A percentile compares a stretch with the other conserved stretches of the same genome.
These are phyloP conservation scores for Lasiosphaeriaceae sp. DNA, from an alignment of 495 filamentous ascomycete species.

Conservation along the genomic window DNA sequence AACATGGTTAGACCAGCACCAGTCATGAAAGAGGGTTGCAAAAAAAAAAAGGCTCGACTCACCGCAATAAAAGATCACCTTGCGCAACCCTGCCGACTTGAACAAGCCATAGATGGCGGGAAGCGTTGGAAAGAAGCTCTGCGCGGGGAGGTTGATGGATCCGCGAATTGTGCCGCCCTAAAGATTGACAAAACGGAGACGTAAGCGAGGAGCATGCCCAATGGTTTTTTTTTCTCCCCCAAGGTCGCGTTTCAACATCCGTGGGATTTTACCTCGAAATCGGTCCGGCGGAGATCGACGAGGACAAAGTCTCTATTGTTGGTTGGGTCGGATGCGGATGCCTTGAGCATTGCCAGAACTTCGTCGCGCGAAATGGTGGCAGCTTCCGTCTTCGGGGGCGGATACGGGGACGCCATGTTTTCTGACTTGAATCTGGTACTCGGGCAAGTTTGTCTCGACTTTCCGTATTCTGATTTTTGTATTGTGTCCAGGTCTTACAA, in stretches of 20 bases:
- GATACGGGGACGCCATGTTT: slow-evolving; percentile 10
- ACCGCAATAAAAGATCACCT: slow-evolving; percentile 70
- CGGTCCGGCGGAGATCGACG: slow-evolving; percentile 59
- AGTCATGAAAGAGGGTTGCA: no score
- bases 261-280: slow-evolving; percentile 51
- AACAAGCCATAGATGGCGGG: slow-evolving; percentile 55
- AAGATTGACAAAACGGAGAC: not conserved
- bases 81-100: slow-evolving; percentile 41
- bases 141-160: slow-evolving; percentile 69
- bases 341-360: slow-evolving; percentile 23
- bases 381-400: slow-evolving; percentile 17
- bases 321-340: slow-evolving; percentile 15
- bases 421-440: no score
- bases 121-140: slow-evolving; percentile 57
- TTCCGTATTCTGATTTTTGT: no score
- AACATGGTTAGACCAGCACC: not conserved
- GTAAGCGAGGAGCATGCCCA: not conserved
- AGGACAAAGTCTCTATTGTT: slow-evolving; percentile 52
- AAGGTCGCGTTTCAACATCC: not conserved
- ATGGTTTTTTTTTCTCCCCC: no score
- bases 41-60: not conserved
- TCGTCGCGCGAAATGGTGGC: slow-evolving; percentile 26
- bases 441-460: no score
- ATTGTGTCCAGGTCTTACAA: no score
- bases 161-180: slow-evolving; percentile 67